These are phyloP conservation scores for Postia placenta DNA, from an alignment of 768 basidiomycete species.

Conservation along the genomic window DNA sequence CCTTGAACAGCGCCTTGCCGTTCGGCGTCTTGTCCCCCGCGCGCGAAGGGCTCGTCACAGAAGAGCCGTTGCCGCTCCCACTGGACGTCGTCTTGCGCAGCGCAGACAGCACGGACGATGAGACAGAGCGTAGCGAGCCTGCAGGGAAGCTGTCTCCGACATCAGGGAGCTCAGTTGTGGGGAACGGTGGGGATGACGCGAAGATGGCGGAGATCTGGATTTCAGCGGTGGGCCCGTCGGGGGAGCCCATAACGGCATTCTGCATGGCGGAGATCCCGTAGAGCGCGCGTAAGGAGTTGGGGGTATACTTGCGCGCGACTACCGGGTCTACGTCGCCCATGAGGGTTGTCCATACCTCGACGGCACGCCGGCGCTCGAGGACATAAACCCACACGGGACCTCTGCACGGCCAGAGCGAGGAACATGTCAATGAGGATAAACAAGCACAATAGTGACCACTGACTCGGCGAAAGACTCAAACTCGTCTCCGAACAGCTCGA, in stretches of 20 bases:
- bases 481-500: slow-evolving; percentile 77
- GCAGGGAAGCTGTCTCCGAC: slow-evolving; percentile 30
- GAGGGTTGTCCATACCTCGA: slow-evolving; percentile 73
- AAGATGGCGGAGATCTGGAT: slow-evolving; percentile 75
- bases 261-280: slow-evolving; percentile 50
- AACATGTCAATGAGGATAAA: background rate
- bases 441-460: slow-evolving; percentile 26
- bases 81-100: slow-evolving; percentile 23
- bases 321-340: slow-evolving; percentile 66
- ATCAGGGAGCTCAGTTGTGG: slow-evolving; percentile 54
- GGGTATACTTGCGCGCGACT: slow-evolving; percentile 45
- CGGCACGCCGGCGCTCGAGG: slow-evolving; percentile 74
- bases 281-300: slow-evolving; percentile 65
- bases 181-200: slow-evolving; percentile 78
- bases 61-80: slow-evolving; percentile 42
- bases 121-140: slow-evolving; percentile 35
- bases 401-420: slow-evolving; percentile 29
- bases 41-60: slow-evolving; percentile 36
- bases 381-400: slow-evolving; percentile 92
- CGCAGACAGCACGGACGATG: slow-evolving; percentile 42
- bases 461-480: slow-evolving; percentile 71
- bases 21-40: slow-evolving; percentile 34
- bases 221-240: slow-evolving; percentile 64
- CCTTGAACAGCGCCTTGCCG: slow-evolving; percentile 53
- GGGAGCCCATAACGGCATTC: slow-evolving; percentile 71